Conservation (phyloP, 306 rosid genomes). For the Delonix regia region DNA sequence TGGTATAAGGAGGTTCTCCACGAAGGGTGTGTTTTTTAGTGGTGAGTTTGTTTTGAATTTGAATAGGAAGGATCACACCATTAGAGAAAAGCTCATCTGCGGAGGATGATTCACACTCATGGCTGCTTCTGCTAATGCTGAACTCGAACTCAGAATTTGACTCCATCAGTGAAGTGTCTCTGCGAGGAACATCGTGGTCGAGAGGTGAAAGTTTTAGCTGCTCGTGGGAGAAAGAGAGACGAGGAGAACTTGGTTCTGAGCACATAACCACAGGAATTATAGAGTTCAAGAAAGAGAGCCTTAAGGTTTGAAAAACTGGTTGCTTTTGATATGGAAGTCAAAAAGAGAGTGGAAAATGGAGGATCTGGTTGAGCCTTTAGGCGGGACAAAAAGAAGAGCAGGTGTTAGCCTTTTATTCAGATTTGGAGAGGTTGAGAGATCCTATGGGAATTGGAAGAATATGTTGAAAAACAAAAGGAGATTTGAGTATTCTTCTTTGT, state of each 20-base stretch:
- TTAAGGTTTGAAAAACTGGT: constrained; percentile 36
- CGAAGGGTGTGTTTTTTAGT: constrained; percentile 30
- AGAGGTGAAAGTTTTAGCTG: constrained; percentile 35
- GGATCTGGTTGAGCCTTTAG: constrained; percentile 3
- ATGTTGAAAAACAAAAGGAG: constrained; percentile 1
- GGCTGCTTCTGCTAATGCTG: constrained; percentile 44
- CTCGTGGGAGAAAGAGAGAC: constrained; percentile 76
- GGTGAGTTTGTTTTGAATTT: constrained; percentile 41
- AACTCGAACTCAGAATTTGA: constrained; percentile 80
- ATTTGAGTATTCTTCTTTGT: constrained; percentile 29
- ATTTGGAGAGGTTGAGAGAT: constrained; percentile 39
- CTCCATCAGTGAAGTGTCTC: constrained; percentile 55
- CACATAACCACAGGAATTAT: constrained; percentile 48
- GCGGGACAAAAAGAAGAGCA: constrained; percentile 35
- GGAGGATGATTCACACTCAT: constrained; percentile 54
- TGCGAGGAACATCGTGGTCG: constrained; percentile 37
- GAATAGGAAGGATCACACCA: constrained; percentile 75
- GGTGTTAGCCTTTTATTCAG: constrained; percentile 35
- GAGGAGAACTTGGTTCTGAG: constrained; percentile 71
- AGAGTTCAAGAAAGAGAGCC: neutral
- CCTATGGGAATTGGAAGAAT: constrained; percentile 33
- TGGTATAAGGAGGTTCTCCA: constrained; percentile 28
- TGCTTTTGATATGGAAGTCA: constrained; percentile 43
- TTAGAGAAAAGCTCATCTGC: constrained; percentile 93
- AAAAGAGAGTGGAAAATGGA: constrained; percentile 32